Percentiles rank a stretch among this genome's conserved stretches.
Evolutionary conservation across 306 rosid genomes (phyloP).

Genomic region (Erythrophleum fordii): DNA sequence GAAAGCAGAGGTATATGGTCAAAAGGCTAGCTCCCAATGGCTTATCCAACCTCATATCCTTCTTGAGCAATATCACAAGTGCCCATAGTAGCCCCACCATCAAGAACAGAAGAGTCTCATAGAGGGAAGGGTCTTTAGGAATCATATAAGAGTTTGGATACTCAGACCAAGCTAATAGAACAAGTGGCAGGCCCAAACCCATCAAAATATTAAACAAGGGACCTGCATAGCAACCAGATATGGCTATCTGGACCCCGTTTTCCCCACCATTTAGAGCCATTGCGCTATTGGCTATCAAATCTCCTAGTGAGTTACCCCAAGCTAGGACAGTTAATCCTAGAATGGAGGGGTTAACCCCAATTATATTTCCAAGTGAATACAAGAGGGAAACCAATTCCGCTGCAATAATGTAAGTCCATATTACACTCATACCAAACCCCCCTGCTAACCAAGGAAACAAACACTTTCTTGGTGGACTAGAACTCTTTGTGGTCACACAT

Average conservation of each 20-base stretch:
- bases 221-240: conserved; percentile 82
- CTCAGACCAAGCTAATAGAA: conserved; percentile 55
- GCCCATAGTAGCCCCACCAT: conserved; percentile 80
- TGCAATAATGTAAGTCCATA: conserved; percentile 81
- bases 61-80: conserved; percentile 64
- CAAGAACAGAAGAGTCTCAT: conserved; percentile 55
- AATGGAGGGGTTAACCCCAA: conserved; percentile 50
- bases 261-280: conserved; percentile 78
- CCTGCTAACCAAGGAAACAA: conserved; percentile 72
- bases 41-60: conserved; percentile 66
- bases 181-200: conserved; percentile 75
- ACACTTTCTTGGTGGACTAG: conserved; percentile 65
- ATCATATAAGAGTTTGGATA: conserved; percentile 53
- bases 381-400: conserved; percentile 70
- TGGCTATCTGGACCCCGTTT: conserved; percentile 78
- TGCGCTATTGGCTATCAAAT: conserved; percentile 70
- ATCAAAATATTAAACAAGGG: conserved; percentile 74
- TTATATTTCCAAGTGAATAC: conserved; percentile 54
- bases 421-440: conserved; percentile 76
- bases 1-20: conserved; percentile 62
- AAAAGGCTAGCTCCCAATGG: conserved; percentile 66
- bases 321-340: conserved; percentile 55
- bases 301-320: conserved; percentile 68
- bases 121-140: conserved; percentile 55
- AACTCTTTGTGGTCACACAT: conserved; percentile 49